A percentile compares a stretch with the other conserved stretches of the same genome.
Conservation (phyloP, 2,329 filamentous ascomycete genomes). For the Penicillium sp. region DNA sequence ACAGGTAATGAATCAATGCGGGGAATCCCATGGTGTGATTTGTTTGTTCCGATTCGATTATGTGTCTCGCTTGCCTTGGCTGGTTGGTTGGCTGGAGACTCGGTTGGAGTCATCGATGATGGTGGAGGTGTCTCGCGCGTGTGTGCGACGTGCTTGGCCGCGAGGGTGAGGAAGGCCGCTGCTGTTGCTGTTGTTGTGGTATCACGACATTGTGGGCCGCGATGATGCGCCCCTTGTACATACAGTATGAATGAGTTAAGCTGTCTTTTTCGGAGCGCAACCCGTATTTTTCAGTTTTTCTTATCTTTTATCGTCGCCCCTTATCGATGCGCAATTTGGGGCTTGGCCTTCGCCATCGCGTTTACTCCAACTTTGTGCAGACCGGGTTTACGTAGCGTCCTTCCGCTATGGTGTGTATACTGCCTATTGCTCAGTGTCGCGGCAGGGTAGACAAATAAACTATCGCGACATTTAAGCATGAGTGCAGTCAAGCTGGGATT, state of each 20-base stretch:
- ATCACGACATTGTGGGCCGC: constrained; percentile 20
- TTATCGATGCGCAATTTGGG: too few relatives aligned
- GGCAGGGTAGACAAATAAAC: too few relatives aligned
- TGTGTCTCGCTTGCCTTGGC: background rate
- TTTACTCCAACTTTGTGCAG: too few relatives aligned
- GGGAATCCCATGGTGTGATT: constrained; percentile 9
- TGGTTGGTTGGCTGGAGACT: background rate
- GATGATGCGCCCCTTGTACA: constrained; percentile 14
- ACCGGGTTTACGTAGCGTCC: too few relatives aligned
- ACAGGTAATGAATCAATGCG: constrained; percentile 8
- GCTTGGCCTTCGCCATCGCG: too few relatives aligned
- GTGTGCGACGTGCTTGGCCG: background rate
- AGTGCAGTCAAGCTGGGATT: too few relatives aligned
- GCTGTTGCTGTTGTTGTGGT: background rate
- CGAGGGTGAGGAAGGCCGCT: background rate
- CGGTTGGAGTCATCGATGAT: background rate
- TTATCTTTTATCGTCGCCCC: background rate
- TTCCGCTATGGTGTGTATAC: too few relatives aligned
- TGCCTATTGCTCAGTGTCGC: too few relatives aligned
- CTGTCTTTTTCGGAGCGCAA: background rate
- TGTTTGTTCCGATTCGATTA: background rate
- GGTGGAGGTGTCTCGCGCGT: background rate
- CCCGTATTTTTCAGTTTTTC: background rate
- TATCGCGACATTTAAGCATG: too few relatives aligned
- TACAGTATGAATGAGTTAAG: too few relatives aligned